Conservation (phyloP, 2,329 filamentous ascomycete genomes). For the Exophiala sp. region DNA sequence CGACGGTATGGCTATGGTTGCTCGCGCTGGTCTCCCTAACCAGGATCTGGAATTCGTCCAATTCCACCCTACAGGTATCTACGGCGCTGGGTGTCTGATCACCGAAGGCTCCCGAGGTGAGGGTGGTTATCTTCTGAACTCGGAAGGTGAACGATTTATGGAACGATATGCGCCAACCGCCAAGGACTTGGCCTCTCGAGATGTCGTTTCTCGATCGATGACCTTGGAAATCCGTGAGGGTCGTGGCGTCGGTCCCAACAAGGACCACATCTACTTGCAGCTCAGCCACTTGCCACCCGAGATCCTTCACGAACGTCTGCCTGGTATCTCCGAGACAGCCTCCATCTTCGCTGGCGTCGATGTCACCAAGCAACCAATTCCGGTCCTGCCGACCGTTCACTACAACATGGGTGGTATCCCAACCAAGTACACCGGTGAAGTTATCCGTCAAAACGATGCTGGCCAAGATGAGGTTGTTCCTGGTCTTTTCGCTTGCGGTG, state of each 20-base stretch:
- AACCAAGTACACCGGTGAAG: conserved; percentile 94
- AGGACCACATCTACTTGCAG: conserved; percentile 98
- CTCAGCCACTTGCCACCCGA: conserved; percentile 90
- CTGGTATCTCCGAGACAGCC: conserved; percentile 96
- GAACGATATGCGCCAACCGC: conserved; percentile 95
- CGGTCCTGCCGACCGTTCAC: conserved; percentile 92
- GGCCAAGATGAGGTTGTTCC: conserved; percentile 91
- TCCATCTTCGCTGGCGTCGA: conserved; percentile 97
- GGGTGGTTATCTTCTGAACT: conserved; percentile 95
- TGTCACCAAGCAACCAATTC: conserved; percentile 93
- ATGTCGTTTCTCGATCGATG: conserved; percentile 97
- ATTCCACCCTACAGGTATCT: conserved; percentile 99
- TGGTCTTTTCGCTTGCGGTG: conserved; percentile 91
- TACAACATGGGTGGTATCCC: conserved; percentile 99
- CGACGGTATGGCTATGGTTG: conserved; percentile 99
- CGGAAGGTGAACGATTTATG: conserved; percentile 98
- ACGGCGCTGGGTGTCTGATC: conserved; percentile 95
- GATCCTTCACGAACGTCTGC: conserved; percentile 89
- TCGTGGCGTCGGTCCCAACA: conserved; percentile 91
- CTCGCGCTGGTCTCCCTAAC: conserved; percentile 93
- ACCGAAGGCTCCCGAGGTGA: conserved; percentile 97
- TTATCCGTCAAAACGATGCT: conserved; percentile 75
- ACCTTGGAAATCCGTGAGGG: conserved; percentile 97
- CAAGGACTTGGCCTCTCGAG: conserved; percentile 93
- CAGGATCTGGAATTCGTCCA: conserved; percentile 99